phyloP scores from a whole-genome alignment of 352 stramenopile species.

The Phytophthora cryptogea region DNA sequence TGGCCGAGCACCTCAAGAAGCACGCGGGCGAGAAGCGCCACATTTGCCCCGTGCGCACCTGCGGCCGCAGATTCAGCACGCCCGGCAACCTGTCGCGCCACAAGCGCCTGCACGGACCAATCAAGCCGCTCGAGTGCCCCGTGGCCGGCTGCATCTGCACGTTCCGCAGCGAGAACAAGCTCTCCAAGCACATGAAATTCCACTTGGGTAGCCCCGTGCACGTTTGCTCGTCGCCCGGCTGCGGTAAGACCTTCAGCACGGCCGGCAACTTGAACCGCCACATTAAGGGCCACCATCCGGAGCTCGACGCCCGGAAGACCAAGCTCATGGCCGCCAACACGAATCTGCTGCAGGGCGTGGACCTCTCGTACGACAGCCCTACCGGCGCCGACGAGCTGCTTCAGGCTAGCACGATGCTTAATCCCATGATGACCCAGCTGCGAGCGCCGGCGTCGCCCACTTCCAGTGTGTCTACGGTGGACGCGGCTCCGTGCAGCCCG shows the following conservation, averaged over 20 bases:
- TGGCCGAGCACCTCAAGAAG: conserved; percentile 53
- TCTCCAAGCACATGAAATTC: conserved; percentile 72
- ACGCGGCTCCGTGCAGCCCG: conserved; percentile 15
- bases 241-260: conserved; percentile 68
- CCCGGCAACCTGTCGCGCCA: conserved; percentile 63
- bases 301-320: conserved; percentile 30
- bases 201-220: conserved; percentile 56
- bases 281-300: conserved; percentile 58
- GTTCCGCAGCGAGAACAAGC: conserved; percentile 62
- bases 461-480: conserved; percentile 21
- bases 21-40: conserved; percentile 54
- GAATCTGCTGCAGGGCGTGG: conserved; percentile 8
- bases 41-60: conserved; percentile 54
- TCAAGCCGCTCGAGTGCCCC: conserved; percentile 55
- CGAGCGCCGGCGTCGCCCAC: conserved; percentile 9
- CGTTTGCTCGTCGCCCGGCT: conserved; percentile 42
- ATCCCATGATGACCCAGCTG: conserved; percentile 11
- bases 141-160: conserved; percentile 51
- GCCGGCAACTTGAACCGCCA: conserved; percentile 64
- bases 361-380: conserved; percentile 37
- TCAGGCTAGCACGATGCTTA: not conserved
- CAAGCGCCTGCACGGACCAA: conserved; percentile 58
- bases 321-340: conserved; percentile 23
- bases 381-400: conserved; percentile 28
- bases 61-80: conserved; percentile 56